Conservation (phyloP, 768 basidiomycete species). For the Mycena crocata region DNA sequence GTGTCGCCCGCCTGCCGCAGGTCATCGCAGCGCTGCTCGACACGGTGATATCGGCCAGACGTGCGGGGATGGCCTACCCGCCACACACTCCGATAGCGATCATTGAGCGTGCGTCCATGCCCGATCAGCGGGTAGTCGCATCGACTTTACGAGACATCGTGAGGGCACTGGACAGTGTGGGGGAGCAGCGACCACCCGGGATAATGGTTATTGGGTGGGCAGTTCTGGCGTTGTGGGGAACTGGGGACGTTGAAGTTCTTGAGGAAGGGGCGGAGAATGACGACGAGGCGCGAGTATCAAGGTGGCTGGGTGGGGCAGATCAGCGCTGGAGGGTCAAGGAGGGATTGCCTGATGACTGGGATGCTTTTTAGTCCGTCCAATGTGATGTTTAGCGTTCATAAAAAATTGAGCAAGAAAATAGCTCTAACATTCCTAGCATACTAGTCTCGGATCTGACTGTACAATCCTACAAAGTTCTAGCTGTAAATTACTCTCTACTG, state of each 20-base stretch:
- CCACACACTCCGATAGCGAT: slow-evolving; percentile 86
- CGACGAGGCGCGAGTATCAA: slow-evolving; percentile 60
- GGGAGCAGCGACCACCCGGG: slow-evolving; percentile 93
- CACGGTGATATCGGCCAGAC: slow-evolving; percentile 33
- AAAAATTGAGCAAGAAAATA: no score
- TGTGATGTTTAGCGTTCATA: no score
- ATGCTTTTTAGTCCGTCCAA: no score
- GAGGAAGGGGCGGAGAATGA: slow-evolving; percentile 62
- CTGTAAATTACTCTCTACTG: no score
- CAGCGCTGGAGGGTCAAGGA: slow-evolving; percentile 73
- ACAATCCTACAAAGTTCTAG: no score
- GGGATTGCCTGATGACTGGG: slow-evolving; percentile 64
- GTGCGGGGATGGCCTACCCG: slow-evolving; percentile 73
- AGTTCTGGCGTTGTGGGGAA: slow-evolving; percentile 78
- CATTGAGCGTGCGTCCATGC: slow-evolving; percentile 94
- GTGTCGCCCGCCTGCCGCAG: slow-evolving; percentile 85
- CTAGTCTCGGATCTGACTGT: no score
- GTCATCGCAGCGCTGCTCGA: slow-evolving; percentile 72
- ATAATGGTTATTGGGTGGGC: slow-evolving; percentile 98
- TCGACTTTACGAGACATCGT: slow-evolving; percentile 83
- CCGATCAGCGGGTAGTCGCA: slow-evolving; percentile 87
- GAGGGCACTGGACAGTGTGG: slow-evolving; percentile 75
- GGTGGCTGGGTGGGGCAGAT: slow-evolving; percentile 73
- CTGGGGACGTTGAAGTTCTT: slow-evolving; percentile 78
- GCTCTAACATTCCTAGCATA: no score